Evolutionary conservation across 1,284 basidiomycete genomes (phyloP).

Genomic region (Boletus mariae): DNA sequence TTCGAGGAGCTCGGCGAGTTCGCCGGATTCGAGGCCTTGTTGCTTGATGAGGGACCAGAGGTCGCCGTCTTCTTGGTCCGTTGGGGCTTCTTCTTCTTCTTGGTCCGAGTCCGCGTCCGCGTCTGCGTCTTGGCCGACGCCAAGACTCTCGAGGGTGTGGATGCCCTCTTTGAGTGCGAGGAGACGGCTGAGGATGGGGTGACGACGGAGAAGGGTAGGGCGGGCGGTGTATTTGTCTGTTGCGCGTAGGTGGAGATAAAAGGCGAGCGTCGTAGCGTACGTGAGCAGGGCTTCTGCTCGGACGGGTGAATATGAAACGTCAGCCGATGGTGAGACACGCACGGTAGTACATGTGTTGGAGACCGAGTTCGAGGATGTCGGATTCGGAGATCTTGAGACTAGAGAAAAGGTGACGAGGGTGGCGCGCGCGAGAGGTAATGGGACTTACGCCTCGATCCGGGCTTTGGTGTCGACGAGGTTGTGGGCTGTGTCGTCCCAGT

Average conservation of each 20-base stretch:
- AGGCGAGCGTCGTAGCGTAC: conserved; percentile 88
- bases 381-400: conserved; percentile 50
- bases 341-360: conserved; percentile 79
- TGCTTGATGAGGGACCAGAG: conserved; percentile 29
- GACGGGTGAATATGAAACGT: conserved; percentile 1
- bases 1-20: conserved; percentile 53
- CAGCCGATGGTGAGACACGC: conserved; percentile 28
- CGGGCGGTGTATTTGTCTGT: conserved; percentile 58
- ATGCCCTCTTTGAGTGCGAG: conserved; percentile 85
- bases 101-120: conserved; percentile 29
- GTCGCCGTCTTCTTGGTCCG: conserved; percentile 22
- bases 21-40: conserved; percentile 46
- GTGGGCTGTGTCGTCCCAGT: conserved; percentile 68
- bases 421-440: background rate
- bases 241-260: conserved; percentile 86
- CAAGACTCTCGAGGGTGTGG: conserved; percentile 75
- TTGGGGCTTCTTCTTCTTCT: conserved; percentile 31
- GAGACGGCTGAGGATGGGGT: conserved; percentile 81
- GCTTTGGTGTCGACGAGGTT: conserved; percentile 53
- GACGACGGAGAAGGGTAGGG: conserved; percentile 64
- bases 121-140: conserved; percentile 52
- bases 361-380: conserved; percentile 53
- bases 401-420: conserved; percentile 3
- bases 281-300: conserved; percentile 79
- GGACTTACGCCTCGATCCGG: conserved; percentile 54